Percentiles rank a stretch among this genome's conserved stretches.
Conservation (phyloP, 768 basidiomycete species). For the Podaxis sp. region DNA sequence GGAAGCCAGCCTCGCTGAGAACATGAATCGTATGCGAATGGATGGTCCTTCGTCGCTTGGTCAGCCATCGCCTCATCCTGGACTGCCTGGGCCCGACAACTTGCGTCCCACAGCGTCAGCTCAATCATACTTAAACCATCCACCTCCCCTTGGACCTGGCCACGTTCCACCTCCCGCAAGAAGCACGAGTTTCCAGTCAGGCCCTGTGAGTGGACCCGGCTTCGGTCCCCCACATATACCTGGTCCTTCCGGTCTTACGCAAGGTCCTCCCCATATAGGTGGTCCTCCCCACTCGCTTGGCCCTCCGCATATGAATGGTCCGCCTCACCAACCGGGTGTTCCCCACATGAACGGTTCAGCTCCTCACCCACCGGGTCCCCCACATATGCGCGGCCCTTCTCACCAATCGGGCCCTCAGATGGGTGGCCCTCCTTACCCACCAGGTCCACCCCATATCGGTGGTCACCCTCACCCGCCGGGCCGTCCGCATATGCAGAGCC, state of each 20-base stretch:
- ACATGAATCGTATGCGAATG: constrained; percentile 13
- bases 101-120: constrained; percentile 28
- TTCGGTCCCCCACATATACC: constrained; percentile 23
- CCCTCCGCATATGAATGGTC: background rate
- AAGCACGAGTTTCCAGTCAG: constrained; percentile 33
- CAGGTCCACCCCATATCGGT: background rate
- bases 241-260: constrained; percentile 1
- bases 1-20: constrained; percentile 10
- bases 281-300: background rate
- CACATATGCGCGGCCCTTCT: background rate
- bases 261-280: background rate
- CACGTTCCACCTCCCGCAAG: constrained; percentile 38
- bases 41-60: constrained; percentile 9
- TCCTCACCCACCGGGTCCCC: constrained; percentile 3
- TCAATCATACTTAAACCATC: constrained; percentile 31
- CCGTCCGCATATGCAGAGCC: constrained; percentile 1
- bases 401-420: background rate
- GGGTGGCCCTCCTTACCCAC: constrained; percentile 3
- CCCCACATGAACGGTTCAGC: background rate
- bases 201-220: constrained; percentile 25
- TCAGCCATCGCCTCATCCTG: constrained; percentile 8
- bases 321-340: background rate
- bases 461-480: background rate
- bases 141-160: constrained; percentile 34
- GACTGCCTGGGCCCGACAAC: constrained; percentile 17